Evolutionary conservation across 2,329 filamentous ascomycete species (phyloP).

Genomic region (Fusarium sp.): DNA sequence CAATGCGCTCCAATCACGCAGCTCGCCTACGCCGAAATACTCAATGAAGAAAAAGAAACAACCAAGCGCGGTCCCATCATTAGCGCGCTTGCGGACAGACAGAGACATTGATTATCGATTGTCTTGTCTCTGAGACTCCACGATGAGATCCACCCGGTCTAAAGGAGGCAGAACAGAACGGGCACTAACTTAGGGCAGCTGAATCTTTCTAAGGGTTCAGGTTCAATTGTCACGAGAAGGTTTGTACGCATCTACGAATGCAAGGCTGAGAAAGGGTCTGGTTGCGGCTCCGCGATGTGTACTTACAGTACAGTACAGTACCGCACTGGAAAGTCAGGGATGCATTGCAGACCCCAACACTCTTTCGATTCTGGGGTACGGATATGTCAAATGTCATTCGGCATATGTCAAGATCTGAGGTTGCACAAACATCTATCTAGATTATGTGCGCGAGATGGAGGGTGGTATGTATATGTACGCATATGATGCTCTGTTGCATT

Average conservation of each 20-base stretch:
- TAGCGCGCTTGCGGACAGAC: conserved; percentile 38
- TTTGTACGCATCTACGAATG: conserved; percentile 6
- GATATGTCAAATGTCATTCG: background rate
- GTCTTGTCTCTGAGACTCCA: conserved; percentile 33
- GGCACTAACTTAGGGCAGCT: conserved; percentile 22
- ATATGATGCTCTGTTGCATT: background rate
- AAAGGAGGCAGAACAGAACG: conserved; percentile 37
- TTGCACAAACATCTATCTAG: conserved; percentile 6
- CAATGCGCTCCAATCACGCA: conserved; percentile 37
- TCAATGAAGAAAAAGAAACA: conserved; percentile 18
- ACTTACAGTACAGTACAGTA: background rate
- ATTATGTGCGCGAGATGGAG: conserved; percentile 2
- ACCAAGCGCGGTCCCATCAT: conserved; percentile 43
- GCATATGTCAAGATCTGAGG: conserved; percentile 33
- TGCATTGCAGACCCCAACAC: background rate
- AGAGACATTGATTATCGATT: background rate
- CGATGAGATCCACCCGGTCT: conserved; percentile 46
- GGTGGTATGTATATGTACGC: background rate
- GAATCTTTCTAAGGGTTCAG: conserved; percentile 5
- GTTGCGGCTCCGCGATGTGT: conserved; percentile 38
- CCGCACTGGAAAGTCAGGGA: conserved; percentile 7
- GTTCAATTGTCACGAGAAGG: conserved; percentile 3
- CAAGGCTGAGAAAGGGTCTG: conserved; percentile 10
- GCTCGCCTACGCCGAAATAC: conserved; percentile 15
- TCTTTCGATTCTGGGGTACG: conserved; percentile 22